These are phyloP conservation scores for Quercus dentata DNA, from an alignment of 306 rosid species.

Conservation along the genomic window DNA sequence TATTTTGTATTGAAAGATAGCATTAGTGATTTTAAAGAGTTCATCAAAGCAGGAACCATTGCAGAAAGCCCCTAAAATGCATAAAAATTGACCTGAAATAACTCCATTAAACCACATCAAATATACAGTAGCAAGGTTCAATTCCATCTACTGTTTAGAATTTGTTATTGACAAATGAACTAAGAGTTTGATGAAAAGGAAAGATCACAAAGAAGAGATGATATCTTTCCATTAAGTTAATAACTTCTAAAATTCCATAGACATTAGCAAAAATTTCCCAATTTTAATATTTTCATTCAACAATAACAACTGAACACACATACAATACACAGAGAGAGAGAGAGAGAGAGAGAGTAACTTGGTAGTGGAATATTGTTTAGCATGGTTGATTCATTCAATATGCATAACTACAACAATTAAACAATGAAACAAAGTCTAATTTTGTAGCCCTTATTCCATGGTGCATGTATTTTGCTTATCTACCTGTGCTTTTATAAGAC, in stretches of 20 bases:
- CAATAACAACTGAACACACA: not conserved
- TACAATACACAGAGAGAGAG: not conserved
- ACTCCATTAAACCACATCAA: not conserved
- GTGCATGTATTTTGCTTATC: not conserved
- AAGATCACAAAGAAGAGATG: not conserved
- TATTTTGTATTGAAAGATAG: not conserved
- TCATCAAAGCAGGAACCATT: not conserved
- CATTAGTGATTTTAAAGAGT: not conserved
- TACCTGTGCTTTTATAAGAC: not conserved
- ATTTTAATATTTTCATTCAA: not conserved
- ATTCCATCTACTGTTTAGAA: not conserved
- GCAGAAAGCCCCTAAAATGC: not conserved
- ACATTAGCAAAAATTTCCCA: not conserved
- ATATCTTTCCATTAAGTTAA: not conserved
- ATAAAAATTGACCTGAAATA: not conserved
- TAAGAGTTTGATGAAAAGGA: not conserved
- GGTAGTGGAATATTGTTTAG: not conserved
- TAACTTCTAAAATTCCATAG: not conserved
- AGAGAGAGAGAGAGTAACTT: not conserved
- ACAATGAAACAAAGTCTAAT: not conserved
- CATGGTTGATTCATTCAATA: not conserved
- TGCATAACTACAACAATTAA: not conserved
- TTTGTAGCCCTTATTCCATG: not conserved
- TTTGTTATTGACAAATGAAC: not conserved
- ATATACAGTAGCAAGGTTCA: not conserved